phyloP scores from a whole-genome alignment of 495 filamentous ascomycete species.

The Chaetomidium leptoderma region DNA sequence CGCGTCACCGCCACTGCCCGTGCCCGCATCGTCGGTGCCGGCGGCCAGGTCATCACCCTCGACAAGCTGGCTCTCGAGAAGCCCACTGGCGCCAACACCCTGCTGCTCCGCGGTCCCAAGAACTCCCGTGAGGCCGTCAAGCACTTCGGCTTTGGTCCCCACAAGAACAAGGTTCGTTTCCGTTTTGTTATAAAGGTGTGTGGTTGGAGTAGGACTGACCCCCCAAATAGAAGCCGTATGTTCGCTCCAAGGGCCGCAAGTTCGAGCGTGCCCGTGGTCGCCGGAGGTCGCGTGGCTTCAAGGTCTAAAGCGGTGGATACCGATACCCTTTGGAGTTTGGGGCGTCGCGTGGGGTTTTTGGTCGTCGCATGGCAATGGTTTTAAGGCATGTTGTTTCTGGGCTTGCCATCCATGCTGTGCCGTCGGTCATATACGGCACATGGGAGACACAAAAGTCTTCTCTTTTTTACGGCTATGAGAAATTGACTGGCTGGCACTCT shows the following conservation, averaged over 20 bases:
- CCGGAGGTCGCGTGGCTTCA: conserved; percentile 94
- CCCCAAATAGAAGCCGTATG: conserved; percentile 74
- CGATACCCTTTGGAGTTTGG: conserved; percentile 25
- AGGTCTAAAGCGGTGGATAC: conserved; percentile 65
- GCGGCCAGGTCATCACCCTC: conserved; percentile 89
- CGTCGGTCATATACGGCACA: background rate
- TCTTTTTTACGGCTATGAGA: conserved; percentile 14
- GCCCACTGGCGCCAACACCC: conserved; percentile 90
- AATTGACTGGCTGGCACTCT: conserved; percentile 16
- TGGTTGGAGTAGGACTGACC: conserved; percentile 29
- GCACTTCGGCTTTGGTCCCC: conserved; percentile 97
- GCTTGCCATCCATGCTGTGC: conserved; percentile 10
- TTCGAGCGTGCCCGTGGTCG: conserved; percentile 98
- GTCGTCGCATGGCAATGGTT: conserved; percentile 19
- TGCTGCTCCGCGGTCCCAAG: conserved; percentile 94
- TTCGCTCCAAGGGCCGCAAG: conserved; percentile 97
- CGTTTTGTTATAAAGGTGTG: background rate
- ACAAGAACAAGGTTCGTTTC: conserved; percentile 83
- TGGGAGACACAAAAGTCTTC: conserved; percentile 13
- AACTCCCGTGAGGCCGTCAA: conserved; percentile 94
- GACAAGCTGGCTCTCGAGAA: conserved; percentile 92
- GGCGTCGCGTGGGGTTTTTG: conserved; percentile 15
- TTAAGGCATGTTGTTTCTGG: conserved; percentile 15
- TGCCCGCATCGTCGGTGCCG: conserved; percentile 84
- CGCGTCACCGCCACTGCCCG: conserved; percentile 94